phyloP scores from a whole-genome alignment of 495 filamentous ascomycete species.

The Daldinia loculata region DNA sequence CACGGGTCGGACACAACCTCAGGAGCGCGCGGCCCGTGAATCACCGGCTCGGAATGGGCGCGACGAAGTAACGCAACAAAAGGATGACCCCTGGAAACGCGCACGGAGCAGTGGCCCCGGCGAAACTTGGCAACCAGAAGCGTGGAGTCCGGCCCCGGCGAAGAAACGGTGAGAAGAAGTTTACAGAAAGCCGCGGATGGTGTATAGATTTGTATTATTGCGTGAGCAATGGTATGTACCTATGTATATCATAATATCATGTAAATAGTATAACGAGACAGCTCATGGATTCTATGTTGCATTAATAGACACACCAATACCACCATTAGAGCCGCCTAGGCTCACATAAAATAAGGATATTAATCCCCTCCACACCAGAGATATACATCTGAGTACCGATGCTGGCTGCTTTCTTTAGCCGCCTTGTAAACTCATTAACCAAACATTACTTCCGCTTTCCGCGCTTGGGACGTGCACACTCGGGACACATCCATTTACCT shows the following conservation, averaged over 20 bases:
- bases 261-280: constrained; percentile 7
- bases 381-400: neutral
- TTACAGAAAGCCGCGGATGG: neutral
- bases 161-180: constrained; percentile 43
- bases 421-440: neutral
- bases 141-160: constrained; percentile 67
- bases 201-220: constrained; percentile 19
- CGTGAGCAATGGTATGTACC: neutral
- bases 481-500: constrained; percentile 89
- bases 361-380: neutral
- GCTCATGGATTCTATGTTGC: neutral
- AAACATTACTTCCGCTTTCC: constrained; percentile 12
- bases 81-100: constrained; percentile 70
- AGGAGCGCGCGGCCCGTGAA: constrained; percentile 27
- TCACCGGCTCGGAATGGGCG: constrained; percentile 42
- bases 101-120: constrained; percentile 61
- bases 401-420: neutral
- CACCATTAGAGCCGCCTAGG: neutral
- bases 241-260: constrained; percentile 18
- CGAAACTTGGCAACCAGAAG: constrained; percentile 79
- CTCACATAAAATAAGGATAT: neutral
- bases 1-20: constrained; percentile 13
- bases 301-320: constrained; percentile 7
- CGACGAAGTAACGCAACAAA: constrained; percentile 36
- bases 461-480: constrained; percentile 62